phyloP scores from a whole-genome alignment of 2,329 filamentous ascomycete species.

The Akanthomyces muscarius region DNA sequence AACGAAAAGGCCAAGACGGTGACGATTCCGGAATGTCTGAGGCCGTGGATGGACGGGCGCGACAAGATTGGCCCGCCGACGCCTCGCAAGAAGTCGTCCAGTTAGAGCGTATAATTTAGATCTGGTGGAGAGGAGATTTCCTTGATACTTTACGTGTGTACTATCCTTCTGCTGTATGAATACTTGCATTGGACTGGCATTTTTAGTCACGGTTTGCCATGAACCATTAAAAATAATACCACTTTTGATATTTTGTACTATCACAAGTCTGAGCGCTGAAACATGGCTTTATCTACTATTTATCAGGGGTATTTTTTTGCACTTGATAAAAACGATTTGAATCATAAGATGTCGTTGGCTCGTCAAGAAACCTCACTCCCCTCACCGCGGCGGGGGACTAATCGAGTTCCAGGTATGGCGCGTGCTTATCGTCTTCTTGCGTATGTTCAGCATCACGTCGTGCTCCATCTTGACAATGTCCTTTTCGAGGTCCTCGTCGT shows the following conservation, averaged over 20 bases:
- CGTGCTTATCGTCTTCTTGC: slow-evolving; percentile 55
- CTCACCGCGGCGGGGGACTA: slow-evolving; percentile 26
- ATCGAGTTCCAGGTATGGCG: slow-evolving; percentile 49
- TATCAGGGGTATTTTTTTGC: background rate
- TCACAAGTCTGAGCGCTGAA: background rate
- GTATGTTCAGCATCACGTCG: slow-evolving; percentile 53
- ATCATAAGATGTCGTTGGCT: background rate
- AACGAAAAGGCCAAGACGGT: slow-evolving; percentile 65
- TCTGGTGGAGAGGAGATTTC: background rate
- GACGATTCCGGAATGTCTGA: slow-evolving; percentile 71
- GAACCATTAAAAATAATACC: slow-evolving; percentile 5
- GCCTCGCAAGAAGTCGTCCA: slow-evolving; percentile 2
- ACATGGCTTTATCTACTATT: background rate
- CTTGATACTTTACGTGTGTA: background rate
- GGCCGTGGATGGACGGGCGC: slow-evolving; percentile 78
- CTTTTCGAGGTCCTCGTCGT: slow-evolving; percentile 50
- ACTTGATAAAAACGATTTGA: background rate
- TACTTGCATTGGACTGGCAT: background rate
- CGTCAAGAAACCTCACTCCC: background rate
- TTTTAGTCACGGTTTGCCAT: background rate
- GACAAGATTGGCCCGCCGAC: slow-evolving; percentile 52
- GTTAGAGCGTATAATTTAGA: background rate
- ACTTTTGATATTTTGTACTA: background rate
- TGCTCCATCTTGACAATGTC: slow-evolving; percentile 55
- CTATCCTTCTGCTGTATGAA: slow-evolving; percentile 4